Evolutionary conservation across 176 grass and related monocot species (phyloP).

Genomic region (Bolboschoenus planiculmis): DNA sequence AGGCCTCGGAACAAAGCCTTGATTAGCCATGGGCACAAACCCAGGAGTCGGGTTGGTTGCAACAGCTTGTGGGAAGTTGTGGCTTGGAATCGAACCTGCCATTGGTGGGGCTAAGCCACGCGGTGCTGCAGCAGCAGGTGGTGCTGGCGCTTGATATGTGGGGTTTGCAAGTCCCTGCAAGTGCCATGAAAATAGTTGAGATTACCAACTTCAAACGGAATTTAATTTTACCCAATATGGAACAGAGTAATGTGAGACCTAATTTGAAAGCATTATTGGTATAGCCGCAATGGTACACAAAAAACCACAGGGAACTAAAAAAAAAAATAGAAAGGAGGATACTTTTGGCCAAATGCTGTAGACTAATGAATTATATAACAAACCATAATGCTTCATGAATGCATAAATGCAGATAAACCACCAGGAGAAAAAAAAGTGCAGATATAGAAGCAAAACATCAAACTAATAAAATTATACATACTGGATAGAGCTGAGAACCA

Average conservation of each 20-base stretch:
- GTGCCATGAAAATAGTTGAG: background rate
- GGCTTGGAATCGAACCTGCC: slow-evolving; percentile 31
- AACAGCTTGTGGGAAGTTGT: slow-evolving; percentile 55
- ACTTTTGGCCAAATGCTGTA: background rate
- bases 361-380: background rate
- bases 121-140: slow-evolving; percentile 42
- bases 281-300: background rate
- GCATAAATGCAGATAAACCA: slow-evolving; percentile 20
- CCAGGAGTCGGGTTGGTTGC: slow-evolving; percentile 34
- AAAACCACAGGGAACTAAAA: background rate
- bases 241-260: background rate
- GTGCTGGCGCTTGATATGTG: slow-evolving; percentile 39
- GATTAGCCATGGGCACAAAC: slow-evolving; percentile 68
- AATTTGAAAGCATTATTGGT: background rate
- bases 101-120: slow-evolving; percentile 29
- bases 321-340: background rate
- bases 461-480: slow-evolving; percentile 34
- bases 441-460: slow-evolving; percentile 15
- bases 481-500: slow-evolving; percentile 80
- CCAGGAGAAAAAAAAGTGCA: slow-evolving; percentile 27
- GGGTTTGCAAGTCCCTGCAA: slow-evolving; percentile 20
- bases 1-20: slow-evolving; percentile 56
- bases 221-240: background rate
- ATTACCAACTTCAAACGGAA: background rate
- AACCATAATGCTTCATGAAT: slow-evolving; percentile 23